Evolutionary conservation across 2,329 filamentous ascomycete species (phyloP).

Genomic region (Fusarium sp.): DNA sequence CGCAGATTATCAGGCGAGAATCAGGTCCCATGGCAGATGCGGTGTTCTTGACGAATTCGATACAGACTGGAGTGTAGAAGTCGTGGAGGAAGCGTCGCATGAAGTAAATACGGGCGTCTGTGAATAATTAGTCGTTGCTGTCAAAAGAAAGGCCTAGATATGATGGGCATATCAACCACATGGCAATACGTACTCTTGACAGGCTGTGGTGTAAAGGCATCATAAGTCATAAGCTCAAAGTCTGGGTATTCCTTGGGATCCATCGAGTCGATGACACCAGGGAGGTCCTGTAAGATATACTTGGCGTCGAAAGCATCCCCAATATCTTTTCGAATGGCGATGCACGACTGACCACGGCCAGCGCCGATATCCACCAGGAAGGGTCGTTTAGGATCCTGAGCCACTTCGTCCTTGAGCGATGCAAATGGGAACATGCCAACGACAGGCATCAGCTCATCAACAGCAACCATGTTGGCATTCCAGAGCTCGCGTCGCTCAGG

Average conservation of each 20-base stretch:
- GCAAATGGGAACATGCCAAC: conserved; percentile 52
- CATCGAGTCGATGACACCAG: conserved; percentile 46
- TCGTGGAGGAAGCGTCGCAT: conserved; percentile 51
- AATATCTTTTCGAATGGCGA: conserved; percentile 46
- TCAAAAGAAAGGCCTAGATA: not conserved
- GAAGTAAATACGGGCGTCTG: conserved; percentile 51
- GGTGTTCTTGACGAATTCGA: conserved; percentile 48
- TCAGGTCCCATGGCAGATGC: conserved; percentile 49
- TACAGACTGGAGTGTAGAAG: conserved; percentile 48
- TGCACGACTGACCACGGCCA: conserved; percentile 48
- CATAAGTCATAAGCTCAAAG: conserved; percentile 45
- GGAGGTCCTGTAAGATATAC: conserved; percentile 51
- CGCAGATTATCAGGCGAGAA: conserved; percentile 51
- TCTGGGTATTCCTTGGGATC: conserved; percentile 34
- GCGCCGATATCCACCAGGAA: conserved; percentile 50
- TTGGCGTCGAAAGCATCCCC: conserved; percentile 39
- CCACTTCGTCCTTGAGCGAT: conserved; percentile 45
- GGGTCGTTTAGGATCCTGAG: conserved; percentile 45
- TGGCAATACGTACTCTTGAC: conserved; percentile 21
- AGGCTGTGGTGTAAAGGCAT: conserved; percentile 36
- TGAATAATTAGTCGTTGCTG: not conserved
- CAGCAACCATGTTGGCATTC: conserved; percentile 49
- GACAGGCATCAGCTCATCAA: conserved; percentile 50
- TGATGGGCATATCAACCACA: not conserved
- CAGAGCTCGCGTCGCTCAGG: conserved; percentile 48